Percentiles rank a stretch among this genome's conserved stretches.
phyloP scores from a whole-genome alignment of 2,329 filamentous ascomycete species.

The Claviceps pusilla region DNA sequence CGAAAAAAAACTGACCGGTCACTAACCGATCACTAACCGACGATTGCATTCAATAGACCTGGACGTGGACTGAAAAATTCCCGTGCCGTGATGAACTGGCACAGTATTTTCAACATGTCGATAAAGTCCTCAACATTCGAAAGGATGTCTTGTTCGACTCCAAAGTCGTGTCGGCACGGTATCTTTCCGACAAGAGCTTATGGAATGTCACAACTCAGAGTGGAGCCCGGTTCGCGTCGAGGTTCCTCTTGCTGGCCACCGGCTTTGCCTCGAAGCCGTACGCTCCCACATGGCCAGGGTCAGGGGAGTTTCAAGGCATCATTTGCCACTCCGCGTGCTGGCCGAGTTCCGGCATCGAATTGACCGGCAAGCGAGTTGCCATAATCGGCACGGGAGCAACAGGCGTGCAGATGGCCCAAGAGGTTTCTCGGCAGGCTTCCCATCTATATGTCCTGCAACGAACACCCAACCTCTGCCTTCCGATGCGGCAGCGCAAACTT shows the following conservation, averaged over 20 bases:
- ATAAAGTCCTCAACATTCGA: conserved; percentile 37
- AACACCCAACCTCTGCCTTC: conserved; percentile 50
- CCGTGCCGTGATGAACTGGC: conserved; percentile 37
- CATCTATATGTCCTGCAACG: conserved; percentile 48
- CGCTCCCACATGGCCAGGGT: conserved; percentile 43
- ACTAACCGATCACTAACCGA: not conserved
- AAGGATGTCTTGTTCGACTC: conserved; percentile 44
- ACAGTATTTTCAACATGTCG: conserved; percentile 44
- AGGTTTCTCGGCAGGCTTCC: conserved; percentile 36
- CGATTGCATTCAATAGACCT: conserved; percentile 22
- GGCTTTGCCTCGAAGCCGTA: conserved; percentile 47
- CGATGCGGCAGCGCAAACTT: conserved; percentile 35
- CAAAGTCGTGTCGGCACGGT: conserved; percentile 35
- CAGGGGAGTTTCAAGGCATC: conserved; percentile 43
- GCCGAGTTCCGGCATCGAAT: conserved; percentile 41
- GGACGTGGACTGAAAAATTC: conserved; percentile 41
- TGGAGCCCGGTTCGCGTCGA: conserved; percentile 32
- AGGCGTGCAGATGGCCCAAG: conserved; percentile 49
- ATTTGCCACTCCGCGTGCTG: conserved; percentile 47
- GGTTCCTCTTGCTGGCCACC: conserved; percentile 36
- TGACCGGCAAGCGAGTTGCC: conserved; percentile 42
- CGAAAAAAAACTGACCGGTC: no score
- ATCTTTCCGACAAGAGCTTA: conserved; percentile 29
- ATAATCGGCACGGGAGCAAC: conserved; percentile 52
- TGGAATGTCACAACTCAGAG: conserved; percentile 37